Conservation (phyloP, 2,329 filamentous ascomycete genomes). For the Onygena corvina region DNA sequence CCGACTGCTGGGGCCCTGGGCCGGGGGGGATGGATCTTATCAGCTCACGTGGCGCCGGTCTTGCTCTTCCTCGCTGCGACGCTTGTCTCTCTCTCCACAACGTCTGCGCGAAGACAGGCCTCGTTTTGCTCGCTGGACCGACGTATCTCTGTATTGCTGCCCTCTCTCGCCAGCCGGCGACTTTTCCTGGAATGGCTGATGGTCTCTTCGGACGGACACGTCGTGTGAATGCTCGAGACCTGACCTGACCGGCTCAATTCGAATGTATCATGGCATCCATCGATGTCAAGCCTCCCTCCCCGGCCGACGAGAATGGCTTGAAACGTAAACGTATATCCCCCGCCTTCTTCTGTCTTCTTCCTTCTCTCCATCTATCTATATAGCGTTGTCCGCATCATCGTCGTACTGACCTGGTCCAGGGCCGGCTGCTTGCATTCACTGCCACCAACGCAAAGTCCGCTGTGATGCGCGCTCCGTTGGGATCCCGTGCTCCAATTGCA, state of each 20-base stretch:
- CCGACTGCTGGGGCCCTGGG: too few species aligned
- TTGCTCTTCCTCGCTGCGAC: neutral
- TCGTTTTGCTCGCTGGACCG: neutral
- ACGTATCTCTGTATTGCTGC: too few species aligned
- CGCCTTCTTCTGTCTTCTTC: neutral
- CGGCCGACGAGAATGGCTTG: slow-evolving; percentile 12
- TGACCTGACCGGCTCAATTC: slow-evolving; percentile 1
- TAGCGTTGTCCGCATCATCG: neutral
- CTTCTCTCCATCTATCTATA: neutral
- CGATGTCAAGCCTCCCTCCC: slow-evolving; percentile 11
- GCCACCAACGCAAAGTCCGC: slow-evolving; percentile 41
- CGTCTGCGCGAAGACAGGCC: neutral
- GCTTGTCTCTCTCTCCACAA: neutral
- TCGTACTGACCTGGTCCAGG: slow-evolving; percentile 18
- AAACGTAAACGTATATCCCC: slow-evolving; percentile 15
- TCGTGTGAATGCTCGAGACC: neutral
- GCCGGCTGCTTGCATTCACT: slow-evolving; percentile 38
- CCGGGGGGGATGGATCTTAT: too few species aligned
- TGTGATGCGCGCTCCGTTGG: slow-evolving; percentile 40
- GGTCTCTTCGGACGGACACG: neutral
- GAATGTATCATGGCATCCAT: slow-evolving; percentile 13
- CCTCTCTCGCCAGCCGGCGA: neutral
- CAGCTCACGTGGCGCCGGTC: neutral
- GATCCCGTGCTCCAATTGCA: slow-evolving; percentile 40
- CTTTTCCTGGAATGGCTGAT: neutral